Evolutionary conservation across 768 basidiomycete species (phyloP).

Genomic region (Amylocystis lapponica): DNA sequence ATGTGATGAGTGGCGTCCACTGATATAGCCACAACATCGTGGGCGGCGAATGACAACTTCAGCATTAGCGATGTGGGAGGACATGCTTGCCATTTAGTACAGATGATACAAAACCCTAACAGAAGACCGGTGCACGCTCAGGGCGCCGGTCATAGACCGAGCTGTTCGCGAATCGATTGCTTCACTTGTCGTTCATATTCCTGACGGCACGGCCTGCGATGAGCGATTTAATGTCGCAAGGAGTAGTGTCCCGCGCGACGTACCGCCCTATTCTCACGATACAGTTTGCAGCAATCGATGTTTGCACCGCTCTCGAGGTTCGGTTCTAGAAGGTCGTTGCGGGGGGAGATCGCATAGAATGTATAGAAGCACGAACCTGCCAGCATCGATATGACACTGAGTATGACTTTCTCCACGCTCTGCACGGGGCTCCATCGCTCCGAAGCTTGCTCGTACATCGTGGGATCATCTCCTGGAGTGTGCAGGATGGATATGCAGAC

Average conservation of each 20-base stretch:
- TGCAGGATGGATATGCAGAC: constrained; percentile 99
- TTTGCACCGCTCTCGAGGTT: constrained; percentile 97
- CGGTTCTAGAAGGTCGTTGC: constrained; percentile 56
- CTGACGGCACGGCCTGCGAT: constrained; percentile 20
- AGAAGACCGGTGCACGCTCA: neutral
- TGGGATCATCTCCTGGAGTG: constrained; percentile 87
- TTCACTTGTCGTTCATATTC: constrained; percentile 89
- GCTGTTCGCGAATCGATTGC: constrained; percentile 76
- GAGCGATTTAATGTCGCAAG: neutral
- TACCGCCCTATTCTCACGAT: constrained; percentile 75
- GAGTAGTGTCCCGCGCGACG: too few relatives aligned
- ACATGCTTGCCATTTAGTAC: too few relatives aligned
- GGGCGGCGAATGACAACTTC: too few relatives aligned
- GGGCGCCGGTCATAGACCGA: constrained; percentile 54
- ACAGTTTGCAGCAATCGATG: constrained; percentile 95
- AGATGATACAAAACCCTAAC: constrained; percentile 2
- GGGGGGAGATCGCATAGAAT: too few relatives aligned
- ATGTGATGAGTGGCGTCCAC: too few relatives aligned
- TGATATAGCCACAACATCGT: too few relatives aligned
- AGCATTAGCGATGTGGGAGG: too few relatives aligned
- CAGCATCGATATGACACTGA: constrained; percentile 96
- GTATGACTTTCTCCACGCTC: constrained; percentile 92
- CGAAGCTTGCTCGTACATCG: constrained; percentile 90
- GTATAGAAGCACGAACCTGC: constrained; percentile 75
- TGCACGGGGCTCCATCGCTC: constrained; percentile 99